Evolutionary conservation across 1,284 basidiomycete species (phyloP), one percentile per base, ranked within the genome.

Genomic region (Cryptococcus maquisensis): DNA sequence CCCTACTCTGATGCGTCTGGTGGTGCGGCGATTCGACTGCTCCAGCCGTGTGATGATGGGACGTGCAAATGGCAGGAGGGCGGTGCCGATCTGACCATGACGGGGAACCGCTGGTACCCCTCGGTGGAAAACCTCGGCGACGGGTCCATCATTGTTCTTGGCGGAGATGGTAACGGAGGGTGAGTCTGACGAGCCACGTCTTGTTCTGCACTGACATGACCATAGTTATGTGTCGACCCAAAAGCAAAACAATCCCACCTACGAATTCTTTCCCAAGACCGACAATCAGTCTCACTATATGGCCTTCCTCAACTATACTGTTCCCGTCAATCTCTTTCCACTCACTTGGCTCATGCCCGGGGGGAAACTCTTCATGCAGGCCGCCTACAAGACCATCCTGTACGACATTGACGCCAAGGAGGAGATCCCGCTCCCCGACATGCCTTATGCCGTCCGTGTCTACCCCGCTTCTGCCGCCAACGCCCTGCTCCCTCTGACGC

Each of bases 391-490:
- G n/a, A 67, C 71, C 24, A 75, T 73, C 57, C 57, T 73, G 20
- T 73, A 72, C 63, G 72, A 73, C 64, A 61, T 75, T 55, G 56
- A 65, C 54, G 57, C 65, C 37, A 54, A 63, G 49, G 51, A 49
- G 12, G 69, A 73, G 53, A 67, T 53, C 18, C 45, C 56, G n/a
- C 62, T 74, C 8, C 63, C 61, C 9, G 72, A 78, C 58, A 78
- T 79, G 62, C 77, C 78, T 10, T 71, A 81, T 54, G 83, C 91
- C 44, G 81, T 83, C 44, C 86, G 90, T 52, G 89, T 93, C 36
- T 97, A 96, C 77, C 93, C 93, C 37, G 93, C 89, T 0, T 94
- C 90, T 0, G 93, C 86, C 56, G 93, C 88, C 4, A 83, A 83
- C 1, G 89, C 87, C 52, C 92, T 97, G 88, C 79, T 95, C 7